These are phyloP conservation scores for Melastoma candidum DNA, from an alignment of 441 rosid species.

Conservation along the genomic window DNA sequence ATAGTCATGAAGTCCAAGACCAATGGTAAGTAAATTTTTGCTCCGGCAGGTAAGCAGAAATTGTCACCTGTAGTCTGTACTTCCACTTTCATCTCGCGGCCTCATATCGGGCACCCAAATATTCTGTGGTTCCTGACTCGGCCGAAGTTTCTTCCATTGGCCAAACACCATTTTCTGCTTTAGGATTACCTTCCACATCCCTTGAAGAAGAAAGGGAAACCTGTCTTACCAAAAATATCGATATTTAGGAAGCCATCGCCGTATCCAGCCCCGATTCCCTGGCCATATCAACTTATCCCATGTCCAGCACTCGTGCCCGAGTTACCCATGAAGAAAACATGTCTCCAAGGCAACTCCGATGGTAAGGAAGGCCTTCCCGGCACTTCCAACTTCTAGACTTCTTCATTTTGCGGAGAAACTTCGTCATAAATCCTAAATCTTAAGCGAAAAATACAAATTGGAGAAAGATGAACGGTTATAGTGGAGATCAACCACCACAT, in stretches of 20 bases:
- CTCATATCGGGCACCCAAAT: conserved; percentile 25
- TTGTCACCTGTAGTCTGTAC: conserved; percentile 52
- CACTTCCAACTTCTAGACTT: no score
- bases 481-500: no score
- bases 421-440: no score
- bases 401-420: no score
- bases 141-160: conserved; percentile 19
- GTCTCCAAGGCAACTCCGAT: no score
- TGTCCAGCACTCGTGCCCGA: conserved; percentile 6
- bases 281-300: conserved; percentile 16
- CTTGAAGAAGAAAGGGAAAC: conserved; percentile 13
- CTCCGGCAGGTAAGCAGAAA: conserved; percentile 41
- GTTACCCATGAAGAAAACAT: no score
- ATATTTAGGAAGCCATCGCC: conserved; percentile 12
- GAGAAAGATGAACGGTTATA: no score
- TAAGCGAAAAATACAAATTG: no score
- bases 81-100: conserved; percentile 52
- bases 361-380: no score
- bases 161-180: conserved; percentile 10
- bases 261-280: conserved; percentile 31
- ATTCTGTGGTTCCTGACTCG: conserved; percentile 5
- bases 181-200: conserved; percentile 2
- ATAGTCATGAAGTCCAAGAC: conserved; percentile 32
- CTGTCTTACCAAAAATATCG: conserved; percentile 22
- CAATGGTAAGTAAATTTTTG: conserved; percentile 38